Evolutionary conservation across 1,139 yeast genomes (phyloP), one percentile per base, ranked within the genome.

Genomic region (Tardiomyces blankii): DNA sequence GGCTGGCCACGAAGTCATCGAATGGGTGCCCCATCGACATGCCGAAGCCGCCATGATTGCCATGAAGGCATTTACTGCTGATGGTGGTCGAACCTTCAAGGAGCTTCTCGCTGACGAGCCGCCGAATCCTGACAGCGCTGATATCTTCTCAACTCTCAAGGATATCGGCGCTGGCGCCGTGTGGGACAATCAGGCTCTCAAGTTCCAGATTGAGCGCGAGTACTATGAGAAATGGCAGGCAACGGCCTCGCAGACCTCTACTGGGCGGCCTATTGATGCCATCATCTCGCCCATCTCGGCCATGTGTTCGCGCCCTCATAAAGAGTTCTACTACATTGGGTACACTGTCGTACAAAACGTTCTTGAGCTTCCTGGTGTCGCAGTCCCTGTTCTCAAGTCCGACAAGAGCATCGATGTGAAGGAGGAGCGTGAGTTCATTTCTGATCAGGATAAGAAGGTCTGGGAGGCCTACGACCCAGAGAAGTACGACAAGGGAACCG

Each of bases 1-100:
- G 12, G 74, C 72, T 35, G 87, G 87, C 18, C 83, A 76, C 53
- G 77, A 74, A 48, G 69, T 81, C 40, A 74, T 81, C 23, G 77
- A 74, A 44, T 80, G 82, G 76, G 69, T 65, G 19, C 70, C 78
- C 16, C 74, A 77, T 18, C 61, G 57, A 41, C 66, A 62, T 52
- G 63, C 57, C 48, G 60, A 61, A 18, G 61, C 62, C 55, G 60
- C 14, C 54, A 62, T n/a, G 64, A 61, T 25, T 59, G 63, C 49
- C 45, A 47, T 39, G 54, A 73, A 67, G 55, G 48, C 53, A 44
- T 59, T 60, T 48, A 72, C 68, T 44, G 57, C 54, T n/a, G 72
- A 70, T 14, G 70, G 67, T 4, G 61, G 52, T 8, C 55, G 68
- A 32, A 61, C 62, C 46, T 48, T 54, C 28, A 44, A 44, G 33